Percentiles rank a stretch among this genome's conserved stretches.
Conservation (phyloP, 805 yeast genomes). For the Cephaloascus albidus region DNA sequence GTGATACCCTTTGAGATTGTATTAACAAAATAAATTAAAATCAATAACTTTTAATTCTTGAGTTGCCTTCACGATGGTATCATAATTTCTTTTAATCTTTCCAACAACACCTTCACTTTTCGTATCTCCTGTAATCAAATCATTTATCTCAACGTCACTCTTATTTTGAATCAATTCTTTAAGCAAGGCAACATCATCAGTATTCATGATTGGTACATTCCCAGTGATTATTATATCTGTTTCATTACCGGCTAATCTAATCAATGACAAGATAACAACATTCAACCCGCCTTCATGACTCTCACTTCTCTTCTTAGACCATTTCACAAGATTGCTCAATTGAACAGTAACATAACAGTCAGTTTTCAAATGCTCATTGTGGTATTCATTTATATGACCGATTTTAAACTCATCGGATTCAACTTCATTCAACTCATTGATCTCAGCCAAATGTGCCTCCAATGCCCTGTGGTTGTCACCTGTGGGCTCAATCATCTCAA, state of each 20-base stretch:
- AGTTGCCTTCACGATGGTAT: too few relatives aligned
- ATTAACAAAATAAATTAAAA: too few relatives aligned
- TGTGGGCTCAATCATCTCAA: constrained; percentile 38
- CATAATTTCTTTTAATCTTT: constrained; percentile 10
- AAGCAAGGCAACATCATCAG: constrained; percentile 15
- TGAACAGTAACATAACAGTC: constrained; percentile 23
- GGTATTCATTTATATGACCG: constrained; percentile 1
- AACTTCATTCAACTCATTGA: constrained; percentile 33
- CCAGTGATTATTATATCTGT: constrained; percentile 58
- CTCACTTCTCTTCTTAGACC: constrained; percentile 17
- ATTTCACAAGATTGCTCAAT: constrained; percentile 36
- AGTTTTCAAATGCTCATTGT: constrained; percentile 3
- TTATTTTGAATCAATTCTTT: constrained; percentile 9
- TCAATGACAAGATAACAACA: constrained; percentile 45
- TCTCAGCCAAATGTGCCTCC: constrained; percentile 45
- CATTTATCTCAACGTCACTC: constrained; percentile 1
- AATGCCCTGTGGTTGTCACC: constrained; percentile 31
- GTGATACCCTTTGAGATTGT: too few relatives aligned
- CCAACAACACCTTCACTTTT: constrained; percentile 15
- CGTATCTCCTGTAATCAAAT: constrained; percentile 10
- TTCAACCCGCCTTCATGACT: constrained; percentile 21
- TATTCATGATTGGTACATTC: constrained; percentile 41
- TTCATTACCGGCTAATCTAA: constrained; percentile 37
- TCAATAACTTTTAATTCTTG: too few relatives aligned
- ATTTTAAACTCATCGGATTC: constrained; percentile 14